Percentiles rank a stretch among this genome's conserved stretches.
Conservation (phyloP, 2,329 filamentous ascomycete genomes). For the Rutstroemia sydowiana region DNA sequence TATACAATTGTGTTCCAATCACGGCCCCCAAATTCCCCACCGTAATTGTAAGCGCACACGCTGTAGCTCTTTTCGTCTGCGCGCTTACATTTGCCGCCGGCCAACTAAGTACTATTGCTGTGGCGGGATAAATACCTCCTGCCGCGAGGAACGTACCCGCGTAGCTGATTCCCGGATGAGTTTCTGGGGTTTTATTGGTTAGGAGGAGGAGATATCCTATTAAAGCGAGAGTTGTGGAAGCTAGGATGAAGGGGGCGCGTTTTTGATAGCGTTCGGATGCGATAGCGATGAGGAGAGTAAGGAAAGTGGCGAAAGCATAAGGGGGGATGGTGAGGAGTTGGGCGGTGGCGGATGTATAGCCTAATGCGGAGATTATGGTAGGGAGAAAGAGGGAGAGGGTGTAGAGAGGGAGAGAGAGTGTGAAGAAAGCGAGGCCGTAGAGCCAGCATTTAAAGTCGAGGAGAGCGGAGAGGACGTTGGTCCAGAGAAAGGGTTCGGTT, state of each 20-base stretch:
- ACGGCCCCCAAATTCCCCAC: slow-evolving; percentile 64
- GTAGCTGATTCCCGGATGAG: slow-evolving; percentile 50
- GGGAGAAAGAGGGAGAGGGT: slow-evolving; percentile 49
- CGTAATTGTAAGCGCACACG: slow-evolving; percentile 64
- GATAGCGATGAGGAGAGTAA: slow-evolving; percentile 51
- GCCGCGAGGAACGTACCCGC: slow-evolving; percentile 55
- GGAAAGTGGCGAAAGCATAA: slow-evolving; percentile 54
- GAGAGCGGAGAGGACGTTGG: slow-evolving; percentile 53
- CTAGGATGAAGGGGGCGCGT: slow-evolving; percentile 57
- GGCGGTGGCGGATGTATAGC: slow-evolving; percentile 45
- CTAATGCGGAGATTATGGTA: slow-evolving; percentile 47
- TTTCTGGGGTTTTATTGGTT: slow-evolving; percentile 32
- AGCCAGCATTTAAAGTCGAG: slow-evolving; percentile 66
- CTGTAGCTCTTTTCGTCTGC: slow-evolving; percentile 61
- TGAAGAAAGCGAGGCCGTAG: slow-evolving; percentile 65
- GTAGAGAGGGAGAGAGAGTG: slow-evolving; percentile 58
- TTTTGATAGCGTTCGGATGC: slow-evolving; percentile 50
- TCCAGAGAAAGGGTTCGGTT: slow-evolving; percentile 62
- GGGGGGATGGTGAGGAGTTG: slow-evolving; percentile 57
- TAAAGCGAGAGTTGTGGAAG: slow-evolving; percentile 46
- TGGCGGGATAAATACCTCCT: slow-evolving; percentile 60
- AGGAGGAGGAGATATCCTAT: slow-evolving; percentile 58
- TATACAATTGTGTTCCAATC: slow-evolving; percentile 62
- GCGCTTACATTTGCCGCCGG: slow-evolving; percentile 65
- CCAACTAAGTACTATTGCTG: slow-evolving; percentile 59